Conservation (phyloP, 2,329 filamentous ascomycete species). For the Colletotrichum sp. region DNA sequence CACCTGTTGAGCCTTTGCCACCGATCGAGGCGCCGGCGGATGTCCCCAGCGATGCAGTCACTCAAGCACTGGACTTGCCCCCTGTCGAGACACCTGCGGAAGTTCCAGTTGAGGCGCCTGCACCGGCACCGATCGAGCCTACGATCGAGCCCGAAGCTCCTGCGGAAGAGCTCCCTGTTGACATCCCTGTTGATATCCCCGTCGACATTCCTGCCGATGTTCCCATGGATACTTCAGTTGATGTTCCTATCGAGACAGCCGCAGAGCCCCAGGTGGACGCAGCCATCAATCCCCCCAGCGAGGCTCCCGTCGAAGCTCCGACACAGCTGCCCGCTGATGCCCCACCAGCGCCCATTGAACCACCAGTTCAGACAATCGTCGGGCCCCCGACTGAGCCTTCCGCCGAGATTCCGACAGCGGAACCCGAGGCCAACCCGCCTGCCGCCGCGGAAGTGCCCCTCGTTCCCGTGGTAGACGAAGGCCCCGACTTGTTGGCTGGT, state of each 20-base stretch:
- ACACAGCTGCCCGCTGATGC: neutral
- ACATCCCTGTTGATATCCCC: neutral
- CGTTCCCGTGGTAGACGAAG: slow-evolving; percentile 3
- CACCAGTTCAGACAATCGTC: neutral
- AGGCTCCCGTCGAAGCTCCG: neutral
- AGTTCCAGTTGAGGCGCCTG: neutral
- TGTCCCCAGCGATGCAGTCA: neutral
- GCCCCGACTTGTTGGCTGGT: slow-evolving; percentile 20
- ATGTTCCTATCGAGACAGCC: neutral
- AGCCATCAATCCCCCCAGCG: neutral
- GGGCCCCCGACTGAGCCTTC: neutral
- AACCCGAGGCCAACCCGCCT: neutral
- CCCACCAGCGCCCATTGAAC: neutral
- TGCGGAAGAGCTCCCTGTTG: neutral
- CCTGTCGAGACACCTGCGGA: neutral
- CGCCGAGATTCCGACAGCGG: neutral
- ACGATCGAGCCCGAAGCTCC: neutral
- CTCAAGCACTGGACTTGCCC: neutral
- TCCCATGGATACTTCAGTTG: neutral
- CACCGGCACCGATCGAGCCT: neutral
- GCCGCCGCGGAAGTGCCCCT: neutral
- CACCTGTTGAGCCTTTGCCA: neutral
- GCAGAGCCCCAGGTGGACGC: neutral
- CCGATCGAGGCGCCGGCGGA: neutral
- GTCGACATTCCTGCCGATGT: neutral